Evolutionary conservation across 75 land plant species (phyloP), one percentile per base, ranked within the genome.

Genomic region (Picea glauca): DNA sequence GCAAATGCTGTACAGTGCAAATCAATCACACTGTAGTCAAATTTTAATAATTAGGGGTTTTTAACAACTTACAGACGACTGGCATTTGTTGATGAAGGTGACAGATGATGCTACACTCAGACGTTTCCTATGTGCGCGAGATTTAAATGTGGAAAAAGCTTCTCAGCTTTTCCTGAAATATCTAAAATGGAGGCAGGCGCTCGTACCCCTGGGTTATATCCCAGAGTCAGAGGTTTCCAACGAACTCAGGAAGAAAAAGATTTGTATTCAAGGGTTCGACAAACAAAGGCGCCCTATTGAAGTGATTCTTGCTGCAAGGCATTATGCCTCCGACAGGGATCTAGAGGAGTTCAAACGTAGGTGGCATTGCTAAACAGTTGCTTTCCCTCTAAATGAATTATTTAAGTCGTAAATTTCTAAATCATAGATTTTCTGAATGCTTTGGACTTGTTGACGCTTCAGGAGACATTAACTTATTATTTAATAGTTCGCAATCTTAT

Each of bases 341-440:
- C 73, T 88, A 2, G 92, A 95, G 6, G 92, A 95, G 78, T 91
- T 88, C 74, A 95, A 88, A 80, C 92, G 98, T 95, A 90, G 14
- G 67, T 77, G 43, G 72, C 9, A 9, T 32, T 35, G 56, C 56
- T 11, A 50, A 50, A 50, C 56, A 50, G 12, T 9, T 50, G 56
- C 56, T 9, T 50, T 50, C 56, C 12, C 12, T 50, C 56, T 50
- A 50, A 50, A 9, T 50, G 12, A 50, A 50, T 50, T 50, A 1
- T 11, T 50, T 50, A 12, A 58, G 61, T 13, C 32, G n/a, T 35
- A 5, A 74, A 15, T 23, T 40, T 70, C 18, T 3, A 70, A 70
- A 6, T 70, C 23, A 43, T 43, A 21, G 21, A 70, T 18, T 4
- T 70, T 70, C 23, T 40, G 73, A 43, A 70, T 70, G 56, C 56